These are phyloP conservation scores for Penicillium bovifimosum DNA, from an alignment of 495 filamentous ascomycete genomes.

Conservation along the genomic window DNA sequence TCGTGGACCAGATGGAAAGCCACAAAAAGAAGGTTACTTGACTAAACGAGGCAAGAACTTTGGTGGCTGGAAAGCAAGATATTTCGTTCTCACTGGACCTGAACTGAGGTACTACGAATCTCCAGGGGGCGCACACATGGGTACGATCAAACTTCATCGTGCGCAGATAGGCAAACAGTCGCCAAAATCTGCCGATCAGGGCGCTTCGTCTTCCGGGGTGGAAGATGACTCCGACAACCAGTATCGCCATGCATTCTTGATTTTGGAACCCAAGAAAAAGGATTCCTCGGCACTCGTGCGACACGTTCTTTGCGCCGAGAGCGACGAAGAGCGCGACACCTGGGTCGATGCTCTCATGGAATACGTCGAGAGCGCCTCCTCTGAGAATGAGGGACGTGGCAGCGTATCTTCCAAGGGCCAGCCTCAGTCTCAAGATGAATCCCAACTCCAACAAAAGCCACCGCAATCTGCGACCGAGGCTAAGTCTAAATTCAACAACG, in stretches of 20 bases:
- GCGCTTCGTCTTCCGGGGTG: conserved; percentile 52
- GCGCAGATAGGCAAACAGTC: conserved; percentile 92
- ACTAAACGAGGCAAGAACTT: conserved; percentile 98
- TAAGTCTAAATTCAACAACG: conserved; percentile 28
- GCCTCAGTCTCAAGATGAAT: conserved; percentile 16
- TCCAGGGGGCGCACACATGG: conserved; percentile 80
- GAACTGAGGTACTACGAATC: conserved; percentile 87
- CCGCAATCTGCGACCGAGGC: conserved; percentile 9
- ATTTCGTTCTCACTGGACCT: conserved; percentile 87
- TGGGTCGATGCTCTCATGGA: conserved; percentile 89
- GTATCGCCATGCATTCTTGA: conserved; percentile 92
- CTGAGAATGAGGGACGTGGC: conserved; percentile 39
- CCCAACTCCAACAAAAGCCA: conserved; percentile 12
- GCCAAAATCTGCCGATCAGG: conserved; percentile 48
- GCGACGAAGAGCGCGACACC: conserved; percentile 82
- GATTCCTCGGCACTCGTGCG: conserved; percentile 86
- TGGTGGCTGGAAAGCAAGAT: conserved; percentile 97
- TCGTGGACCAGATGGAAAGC: conserved; percentile 56
- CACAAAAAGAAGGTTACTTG: conserved; percentile 82
- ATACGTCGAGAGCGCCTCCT: conserved; percentile 74
- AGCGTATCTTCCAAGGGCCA: conserved; percentile 23
- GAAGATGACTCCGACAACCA: conserved; percentile 82
- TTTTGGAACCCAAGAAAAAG: conserved; percentile 93
- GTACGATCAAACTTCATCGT: conserved; percentile 84
- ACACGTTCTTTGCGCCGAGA: conserved; percentile 93